phyloP scores from a whole-genome alignment of 1,139 yeast genomes.

The Scheffersomyces cryptocercus region DNA sequence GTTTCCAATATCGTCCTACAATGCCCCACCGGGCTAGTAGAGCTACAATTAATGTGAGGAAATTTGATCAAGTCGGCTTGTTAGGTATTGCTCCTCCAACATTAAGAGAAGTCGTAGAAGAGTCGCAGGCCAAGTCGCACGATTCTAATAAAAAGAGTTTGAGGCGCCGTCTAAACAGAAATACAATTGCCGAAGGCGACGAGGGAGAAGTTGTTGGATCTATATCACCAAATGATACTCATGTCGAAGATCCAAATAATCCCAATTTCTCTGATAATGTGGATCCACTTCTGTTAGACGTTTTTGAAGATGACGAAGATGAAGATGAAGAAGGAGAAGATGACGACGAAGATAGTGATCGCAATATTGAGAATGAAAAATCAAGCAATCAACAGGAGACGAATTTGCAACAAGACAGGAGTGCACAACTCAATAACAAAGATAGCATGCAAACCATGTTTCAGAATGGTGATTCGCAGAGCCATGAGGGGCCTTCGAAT shows the following conservation, averaged over 20 bases:
- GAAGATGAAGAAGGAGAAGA: slow-evolving; percentile 7
- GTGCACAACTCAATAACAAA: not conserved
- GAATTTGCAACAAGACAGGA: too few relatives aligned
- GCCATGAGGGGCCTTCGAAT: slow-evolving; percentile 2
- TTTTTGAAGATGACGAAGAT: slow-evolving; percentile 4
- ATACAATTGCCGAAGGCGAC: slow-evolving; percentile 1
- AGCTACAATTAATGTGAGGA: slow-evolving; percentile 27
- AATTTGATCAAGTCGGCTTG: slow-evolving; percentile 33
- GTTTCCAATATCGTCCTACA: slow-evolving; percentile 9
- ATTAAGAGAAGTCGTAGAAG: slow-evolving; percentile 5
- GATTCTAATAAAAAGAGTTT: slow-evolving; percentile 9
- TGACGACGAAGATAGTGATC: slow-evolving; percentile 5
- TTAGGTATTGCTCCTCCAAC: slow-evolving; percentile 42
- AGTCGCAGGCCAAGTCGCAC: slow-evolving; percentile 4
- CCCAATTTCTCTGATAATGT: not conserved
- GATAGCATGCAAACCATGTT: not conserved
- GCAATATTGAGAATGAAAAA: not conserved
- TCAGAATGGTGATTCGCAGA: slow-evolving; percentile 3
- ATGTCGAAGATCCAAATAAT: not conserved
- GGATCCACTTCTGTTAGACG: not conserved
- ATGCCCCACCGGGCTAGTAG: slow-evolving; percentile 17
- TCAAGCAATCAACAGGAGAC: too few relatives aligned
- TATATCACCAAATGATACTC: not conserved
- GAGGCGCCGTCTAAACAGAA: slow-evolving; percentile 9
- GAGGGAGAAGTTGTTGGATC: slow-evolving; percentile 1